Evolutionary conservation across 1,284 basidiomycete species (phyloP), one percentile per base, ranked within the genome.

Genomic region (Tausonia pullulans): DNA sequence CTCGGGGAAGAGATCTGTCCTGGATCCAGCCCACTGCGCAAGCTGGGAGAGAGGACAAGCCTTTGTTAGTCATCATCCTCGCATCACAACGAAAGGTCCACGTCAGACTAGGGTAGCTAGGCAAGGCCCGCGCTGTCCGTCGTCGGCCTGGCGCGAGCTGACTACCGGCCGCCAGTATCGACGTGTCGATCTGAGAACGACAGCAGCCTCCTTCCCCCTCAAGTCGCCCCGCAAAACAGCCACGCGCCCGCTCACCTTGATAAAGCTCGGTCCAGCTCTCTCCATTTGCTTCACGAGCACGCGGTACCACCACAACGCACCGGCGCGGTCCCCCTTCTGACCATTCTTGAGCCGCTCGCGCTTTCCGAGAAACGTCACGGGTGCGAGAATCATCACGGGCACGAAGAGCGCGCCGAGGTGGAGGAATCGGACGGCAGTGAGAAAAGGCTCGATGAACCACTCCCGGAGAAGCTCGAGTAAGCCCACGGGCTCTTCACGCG

Each of bases 1-100:
- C n/a, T 86, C 81, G 0, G 96, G 91, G 77, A 99, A 98, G 5
- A 99, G 79, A 75, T 99, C 96, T 57, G 88, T 87, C 62, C 96
- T 83, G 43, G 93, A 94, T 5, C 89, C 96, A 1, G 96, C 96
- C 96, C 96, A 99, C 82, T 99, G 96, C 1, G 91, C 90, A 60
- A 98, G 83, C 89, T 93, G 71, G 27, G 5, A 14, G 5, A 55
- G 10, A 43, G 39, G n/a, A 55, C 64, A 6, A 4, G 52, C 8
- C 27, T 1, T 27, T 27, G 27, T 27, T 27, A 27, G 27, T 27
- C 27, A 27, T 27, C 27, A 27, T 27, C 27, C 27, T 27, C 27
- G 2, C 27, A 27, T 27, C 27, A 27, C 27, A 27, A 27, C 27
- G 27, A 27, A 27, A 27, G 27, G 27, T 27, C 27, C 27, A 27